Percentiles rank a stretch among this genome's conserved stretches.
These are phyloP conservation scores for Hypholoma fasciculare DNA, from an alignment of 768 basidiomycete species.

Conservation along the genomic window DNA sequence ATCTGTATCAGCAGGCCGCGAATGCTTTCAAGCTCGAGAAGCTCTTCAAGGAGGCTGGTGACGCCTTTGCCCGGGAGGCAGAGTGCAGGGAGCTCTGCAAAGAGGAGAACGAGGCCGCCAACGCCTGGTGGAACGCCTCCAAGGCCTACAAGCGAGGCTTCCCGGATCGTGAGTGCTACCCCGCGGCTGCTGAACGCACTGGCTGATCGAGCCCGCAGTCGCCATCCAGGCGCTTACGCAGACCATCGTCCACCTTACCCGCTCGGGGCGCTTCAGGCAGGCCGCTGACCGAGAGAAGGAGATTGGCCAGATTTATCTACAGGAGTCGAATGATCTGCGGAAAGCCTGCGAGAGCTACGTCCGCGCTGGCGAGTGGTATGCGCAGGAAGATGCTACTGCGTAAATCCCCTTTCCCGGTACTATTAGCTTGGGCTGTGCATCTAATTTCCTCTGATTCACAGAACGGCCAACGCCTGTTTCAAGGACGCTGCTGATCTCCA, in stretches of 20 bases:
- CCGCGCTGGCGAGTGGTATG: slow-evolving; percentile 95
- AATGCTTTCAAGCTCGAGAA: slow-evolving; percentile 94
- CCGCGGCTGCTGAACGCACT: slow-evolving; percentile 11
- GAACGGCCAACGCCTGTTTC: slow-evolving; percentile 93
- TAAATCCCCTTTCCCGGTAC: slow-evolving; percentile 39
- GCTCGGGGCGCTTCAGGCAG: slow-evolving; percentile 90
- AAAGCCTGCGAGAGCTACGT: slow-evolving; percentile 91
- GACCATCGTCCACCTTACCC: slow-evolving; percentile 81
- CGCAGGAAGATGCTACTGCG: slow-evolving; percentile 97
- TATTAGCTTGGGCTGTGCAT: neutral
- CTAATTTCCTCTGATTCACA: slow-evolving; percentile 27
- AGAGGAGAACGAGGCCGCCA: slow-evolving; percentile 92
- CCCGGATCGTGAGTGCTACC: slow-evolving; percentile 65
- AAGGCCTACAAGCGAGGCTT: slow-evolving; percentile 92
- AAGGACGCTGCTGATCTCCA: slow-evolving; percentile 97
- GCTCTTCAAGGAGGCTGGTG: slow-evolving; percentile 87
- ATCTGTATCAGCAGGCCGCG: slow-evolving; percentile 92
- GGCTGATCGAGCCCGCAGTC: slow-evolving; percentile 48
- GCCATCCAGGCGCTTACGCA: slow-evolving; percentile 86
- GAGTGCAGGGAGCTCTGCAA: slow-evolving; percentile 90
- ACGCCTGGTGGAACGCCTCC: slow-evolving; percentile 98
- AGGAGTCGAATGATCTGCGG: slow-evolving; percentile 74
- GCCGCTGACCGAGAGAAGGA: slow-evolving; percentile 98
- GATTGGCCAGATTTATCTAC: slow-evolving; percentile 91
- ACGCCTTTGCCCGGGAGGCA: slow-evolving; percentile 90